Base-by-base conservation (phyloP, 768 basidiomycete species). In the Lyophyllum atratum region DNA sequence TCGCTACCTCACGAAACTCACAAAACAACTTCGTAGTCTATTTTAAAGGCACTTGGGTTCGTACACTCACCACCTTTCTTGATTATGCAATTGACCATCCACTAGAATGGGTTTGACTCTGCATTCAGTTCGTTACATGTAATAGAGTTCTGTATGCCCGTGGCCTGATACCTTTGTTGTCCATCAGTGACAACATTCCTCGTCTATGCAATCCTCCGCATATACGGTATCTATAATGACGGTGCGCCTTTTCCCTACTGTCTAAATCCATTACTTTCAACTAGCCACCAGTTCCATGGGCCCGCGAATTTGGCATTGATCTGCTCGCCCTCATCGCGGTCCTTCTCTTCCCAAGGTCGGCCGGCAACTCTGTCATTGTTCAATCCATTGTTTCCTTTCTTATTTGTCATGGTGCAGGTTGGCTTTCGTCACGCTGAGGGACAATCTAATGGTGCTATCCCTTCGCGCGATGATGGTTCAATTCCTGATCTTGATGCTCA, bases 391-490 rank as follows among this genome's bases (percentile, higher is more conserved):
- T 12, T 17, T n/a, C 33, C 29, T 51, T 40, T 28, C 54, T 34
- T 50, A 55, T 37, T 59, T 7, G 25, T 22, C 11, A 31, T 17
- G n/a, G 49, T 17, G 24, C 63, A 93, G 93, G 52, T 74, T 97
- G 54, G 95, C 93, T 0, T 98, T 98, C 66, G 94, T 96, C 3
- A 93, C 92, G 0, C 75, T 97, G 26, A 88, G 89, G 64, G 80
- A 90, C 62, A 92, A 87, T 59, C 75, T 90, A 39, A 87, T 91
- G 84, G 89, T 92, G 21, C 78, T 93, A 22, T 87, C 91, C 7
- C 72, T 94, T 29, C 86, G 96, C 1, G 93, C 95, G 1, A 96
- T 98, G 95, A 85, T 98, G 55, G 79, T 87, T 59, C 94, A 98
- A 67, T 98, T 98, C 66, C 71, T 83, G 21, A 75, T 84, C n/a